Base-by-base conservation (phyloP, 495 filamentous ascomycete genomes). In the Xylaria cubensis region DNA sequence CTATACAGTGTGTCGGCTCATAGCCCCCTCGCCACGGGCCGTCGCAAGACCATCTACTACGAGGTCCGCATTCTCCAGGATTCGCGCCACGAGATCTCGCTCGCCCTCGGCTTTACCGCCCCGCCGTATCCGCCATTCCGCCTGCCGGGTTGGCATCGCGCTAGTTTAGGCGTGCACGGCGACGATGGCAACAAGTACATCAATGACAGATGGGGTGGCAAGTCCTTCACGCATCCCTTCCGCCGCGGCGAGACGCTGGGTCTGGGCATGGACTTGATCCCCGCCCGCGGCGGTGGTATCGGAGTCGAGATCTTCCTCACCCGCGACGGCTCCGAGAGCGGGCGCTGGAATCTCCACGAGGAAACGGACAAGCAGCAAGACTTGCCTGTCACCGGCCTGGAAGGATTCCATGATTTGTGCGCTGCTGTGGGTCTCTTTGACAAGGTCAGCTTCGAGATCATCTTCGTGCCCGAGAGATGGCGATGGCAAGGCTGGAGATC, bases 111-210 rank as follows among this genome's bases (percentile, higher is more conserved):
- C 5, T 97, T 90, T 81, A 83, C 84, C 1, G 94, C 92, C 1
- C 88, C 90, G 61, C 95, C 95, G 24, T 97, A 97, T 80, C 95
- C 95, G 0, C 85, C 87, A 0, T 98, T 94, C 87, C 88, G 95
- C 53, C 87, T 96, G 68, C 95, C 95, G 0, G 95, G 95, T 2
- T 98, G 95, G 95, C 91, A 98, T 77, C 85, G 95, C 39, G 94
- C 88, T 2, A 92, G 90, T 58, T 76, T 97, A n/a, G 95, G 87
- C 8, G 90, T 98, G 13, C 96, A 97, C 75, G 92, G 92, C 3
- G 95, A 98, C 78, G 95, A 98, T 79, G 95, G 95, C 13, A 90
- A 92, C 74, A 87, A 89, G 74, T 98, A 93, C 79, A 86, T 96
- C 72, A 97, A 97, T 82, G 93, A 98, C 77, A 87, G 88, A 1